These are phyloP conservation scores for Aspergillus piperis DNA, from an alignment of 2,329 filamentous ascomycete species.

Conservation along the genomic window DNA sequence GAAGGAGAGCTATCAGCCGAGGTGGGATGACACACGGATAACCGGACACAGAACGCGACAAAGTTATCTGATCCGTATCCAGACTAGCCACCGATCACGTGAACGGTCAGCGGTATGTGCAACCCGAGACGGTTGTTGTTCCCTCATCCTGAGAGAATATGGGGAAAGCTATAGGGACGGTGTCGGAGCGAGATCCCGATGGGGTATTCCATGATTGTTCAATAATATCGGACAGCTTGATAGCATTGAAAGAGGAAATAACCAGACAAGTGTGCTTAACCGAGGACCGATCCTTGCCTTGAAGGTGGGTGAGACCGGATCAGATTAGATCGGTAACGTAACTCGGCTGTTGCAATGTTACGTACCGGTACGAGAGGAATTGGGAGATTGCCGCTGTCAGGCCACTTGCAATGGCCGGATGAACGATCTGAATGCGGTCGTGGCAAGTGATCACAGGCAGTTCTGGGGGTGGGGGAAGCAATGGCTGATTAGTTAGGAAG, in stretches of 20 bases:
- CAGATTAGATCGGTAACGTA: conserved; percentile 29
- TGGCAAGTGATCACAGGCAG: background rate
- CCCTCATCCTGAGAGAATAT: background rate
- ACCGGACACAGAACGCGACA: background rate
- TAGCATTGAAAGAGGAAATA: background rate
- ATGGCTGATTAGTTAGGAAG: background rate
- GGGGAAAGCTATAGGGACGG: background rate
- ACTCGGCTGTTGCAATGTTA: conserved; percentile 13
- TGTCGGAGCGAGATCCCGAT: background rate
- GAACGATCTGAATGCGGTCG: conserved; percentile 4
- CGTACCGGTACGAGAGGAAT: conserved; percentile 8
- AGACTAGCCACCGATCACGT: background rate
- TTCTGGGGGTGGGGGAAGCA: background rate
- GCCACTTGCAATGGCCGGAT: conserved; percentile 11
- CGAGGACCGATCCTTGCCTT: conserved; percentile 7
- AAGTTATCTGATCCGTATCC: conserved; percentile 27
- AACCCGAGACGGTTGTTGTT: background rate
- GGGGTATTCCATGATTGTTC: too few species aligned
- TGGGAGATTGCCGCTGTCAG: conserved; percentile 9
- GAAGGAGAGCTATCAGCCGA: background rate
- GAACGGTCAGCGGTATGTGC: background rate
- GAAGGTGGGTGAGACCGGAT: conserved; percentile 20
- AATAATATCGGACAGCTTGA: background rate
- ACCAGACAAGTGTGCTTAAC: background rate
- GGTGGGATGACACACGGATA: conserved; percentile 18